phyloP scores from a whole-genome alignment of 495 filamentous ascomycete species.

The Pseudomonodictys pantanalensis region DNA sequence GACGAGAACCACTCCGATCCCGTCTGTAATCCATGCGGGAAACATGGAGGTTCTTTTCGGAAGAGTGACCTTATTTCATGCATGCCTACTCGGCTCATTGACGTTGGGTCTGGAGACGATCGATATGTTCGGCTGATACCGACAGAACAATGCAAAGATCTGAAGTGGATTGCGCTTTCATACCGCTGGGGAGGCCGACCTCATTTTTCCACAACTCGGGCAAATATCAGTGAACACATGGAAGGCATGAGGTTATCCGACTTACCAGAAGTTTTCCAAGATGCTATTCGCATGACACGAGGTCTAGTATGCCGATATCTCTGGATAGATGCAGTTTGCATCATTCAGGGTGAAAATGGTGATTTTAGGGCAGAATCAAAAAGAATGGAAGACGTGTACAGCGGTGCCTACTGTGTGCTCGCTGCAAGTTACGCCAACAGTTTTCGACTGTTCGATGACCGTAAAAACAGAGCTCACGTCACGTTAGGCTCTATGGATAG shows the following conservation, averaged over 20 bases:
- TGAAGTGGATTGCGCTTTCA: not conserved
- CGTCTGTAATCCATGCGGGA: not conserved
- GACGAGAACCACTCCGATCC: not conserved
- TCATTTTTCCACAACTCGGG: not conserved
- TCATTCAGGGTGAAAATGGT: not conserved
- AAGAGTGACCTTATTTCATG: too few species aligned
- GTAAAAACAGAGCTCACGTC: not conserved
- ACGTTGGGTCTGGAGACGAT: too few species aligned
- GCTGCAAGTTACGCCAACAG: not conserved
- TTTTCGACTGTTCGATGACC: not conserved
- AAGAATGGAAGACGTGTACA: not conserved
- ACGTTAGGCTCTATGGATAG: not conserved
- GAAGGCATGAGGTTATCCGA: not conserved
- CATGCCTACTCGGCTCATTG: too few species aligned
- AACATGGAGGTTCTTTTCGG: too few species aligned
- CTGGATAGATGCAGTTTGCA: not conserved
- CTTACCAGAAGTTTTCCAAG: not conserved
- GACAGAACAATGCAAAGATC: not conserved
- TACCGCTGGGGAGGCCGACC: not conserved
- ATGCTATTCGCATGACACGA: not conserved
- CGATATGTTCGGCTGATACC: not conserved
- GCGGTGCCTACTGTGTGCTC: not conserved
- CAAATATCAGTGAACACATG: not conserved
- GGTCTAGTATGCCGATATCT: not conserved
- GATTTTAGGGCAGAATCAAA: not conserved